Base-by-base conservation (phyloP, 2,329 filamentous ascomycete genomes). In the Lasiodiplodia citricola region DNA sequence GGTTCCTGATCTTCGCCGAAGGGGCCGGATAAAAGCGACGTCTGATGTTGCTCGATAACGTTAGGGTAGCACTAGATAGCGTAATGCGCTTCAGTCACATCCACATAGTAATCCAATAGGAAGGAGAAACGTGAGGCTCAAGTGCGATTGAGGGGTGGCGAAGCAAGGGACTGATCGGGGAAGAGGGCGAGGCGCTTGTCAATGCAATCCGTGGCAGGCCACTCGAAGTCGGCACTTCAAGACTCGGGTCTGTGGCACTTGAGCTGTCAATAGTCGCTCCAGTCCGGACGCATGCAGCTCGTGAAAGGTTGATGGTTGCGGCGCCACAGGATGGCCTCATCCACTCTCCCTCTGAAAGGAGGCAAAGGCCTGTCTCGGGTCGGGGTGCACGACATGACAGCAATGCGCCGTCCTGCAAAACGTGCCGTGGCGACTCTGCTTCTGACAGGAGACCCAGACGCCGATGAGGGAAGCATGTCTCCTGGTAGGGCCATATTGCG, bases 311-410 rank as follows among this genome's bases (percentile, higher is more conserved):
- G 35, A 21, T 16, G 38, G 38, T 28, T 4, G 28, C 28, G 23
- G 21, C 11, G 41, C 41, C 11, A 28, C 16, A 37, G 4, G 18
- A 11, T 38, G 11, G 58, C 44, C 25, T 11, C 16, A 23, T 51
- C 58, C 50, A 44, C 44, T 63, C 41, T 25, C n/a, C n/a, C 57
- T 13, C 16, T 28, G 25, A 18, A 51, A n/a, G 14, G 44, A 51
- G 58, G 58, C 58, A 51, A 63, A 63, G 21, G 21, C 25, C 25
- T 64, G 47, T 64, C 47, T 52, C n/a, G 31, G 38, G 60, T 25
- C 47, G 52, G 47, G 60, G 47, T 52, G 47, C 60, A 64, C 60
- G 44, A 25, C 60, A 52, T 37, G 60, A 63, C 44, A 37, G 41
- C 21, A n/a, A 52, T 52, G 60, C 31, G 51, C 51, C 31, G n/a